Base-by-base conservation (phyloP, 805 yeast genomes). In the Cyberlindnera xylosilytica region DNA sequence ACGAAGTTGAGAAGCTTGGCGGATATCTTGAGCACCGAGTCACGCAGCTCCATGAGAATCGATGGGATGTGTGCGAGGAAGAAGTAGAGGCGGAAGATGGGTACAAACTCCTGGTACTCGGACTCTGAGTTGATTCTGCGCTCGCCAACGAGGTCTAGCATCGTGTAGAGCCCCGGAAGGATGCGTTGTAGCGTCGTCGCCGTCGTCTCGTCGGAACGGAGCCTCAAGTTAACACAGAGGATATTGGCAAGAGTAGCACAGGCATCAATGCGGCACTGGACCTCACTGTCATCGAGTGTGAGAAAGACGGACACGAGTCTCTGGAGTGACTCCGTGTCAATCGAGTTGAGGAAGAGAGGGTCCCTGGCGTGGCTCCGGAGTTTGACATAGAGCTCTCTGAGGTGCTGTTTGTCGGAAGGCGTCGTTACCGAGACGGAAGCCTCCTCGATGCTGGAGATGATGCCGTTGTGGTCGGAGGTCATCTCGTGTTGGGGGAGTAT, bases 1-100 rank as follows among this genome's bases (percentile, higher is more conserved):
- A 58, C 52, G 41, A 56, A 58, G 33, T 58, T 58, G 13, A 58
- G 33, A 11, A 58, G 35, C 33, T 58, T 58, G 6, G 53, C 51
- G 11, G 52, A 40, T 6, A 54, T 56, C 37, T 47, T 55, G 5
- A 50, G 20, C 1, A 56, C 46, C 4, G 57, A 46, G 4, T 13
- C 32, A 13, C 38, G 40, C 7, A 58, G 36, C 17, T 34, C 29
- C 3, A 45, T 38, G 8, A 55, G 16, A 3, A 55, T 20, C 0
- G 30, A 13, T 1, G 34, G 40, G n/a, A 53, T 51, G 18, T 54
- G 57, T 1, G 53, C 27, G 10, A 58, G 38, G 19, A 57, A 37
- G 44, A 51, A 57, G 36, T 50, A 51, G 13, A 58, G 39, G 34
- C 62, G 47, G 28, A 58, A 56, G 4, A 58, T 56, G 15, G 62